Conservation (phyloP, 345 rosid species). For the Anacardium occidentale region DNA sequence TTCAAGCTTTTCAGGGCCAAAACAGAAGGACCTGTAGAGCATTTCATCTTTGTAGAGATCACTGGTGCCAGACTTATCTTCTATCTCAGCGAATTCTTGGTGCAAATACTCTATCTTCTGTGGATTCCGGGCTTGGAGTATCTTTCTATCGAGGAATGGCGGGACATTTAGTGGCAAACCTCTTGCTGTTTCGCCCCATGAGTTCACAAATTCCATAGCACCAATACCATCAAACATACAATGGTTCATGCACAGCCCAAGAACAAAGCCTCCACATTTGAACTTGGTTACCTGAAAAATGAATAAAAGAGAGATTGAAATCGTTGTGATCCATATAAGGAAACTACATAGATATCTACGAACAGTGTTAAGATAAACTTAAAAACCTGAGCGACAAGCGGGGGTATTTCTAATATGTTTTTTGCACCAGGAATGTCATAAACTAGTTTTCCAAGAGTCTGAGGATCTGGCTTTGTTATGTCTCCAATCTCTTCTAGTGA, state of each 20-base stretch:
- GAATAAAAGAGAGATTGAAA: not conserved
- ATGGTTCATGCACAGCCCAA: constrained; percentile 74
- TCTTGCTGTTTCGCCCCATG: constrained; percentile 81
- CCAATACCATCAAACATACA: constrained; percentile 88
- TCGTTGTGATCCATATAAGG: not conserved
- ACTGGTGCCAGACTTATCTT: constrained; percentile 45
- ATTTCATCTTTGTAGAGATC: constrained; percentile 54
- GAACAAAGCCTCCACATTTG: constrained; percentile 75
- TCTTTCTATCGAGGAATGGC: constrained; percentile 58
- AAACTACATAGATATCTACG: too few species aligned
- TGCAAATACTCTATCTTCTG: constrained; percentile 55
- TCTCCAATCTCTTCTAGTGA: constrained; percentile 68
- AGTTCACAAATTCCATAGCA: constrained; percentile 84
- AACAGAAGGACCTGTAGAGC: constrained; percentile 67
- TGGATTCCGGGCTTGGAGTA: constrained; percentile 55
- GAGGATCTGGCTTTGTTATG: constrained; percentile 75
- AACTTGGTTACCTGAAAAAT: constrained; percentile 66
- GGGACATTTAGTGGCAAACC: constrained; percentile 55
- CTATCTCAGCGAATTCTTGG: constrained; percentile 66
- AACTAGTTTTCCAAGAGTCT: constrained; percentile 73
- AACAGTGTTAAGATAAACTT: too few species aligned
- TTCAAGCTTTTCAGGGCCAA: constrained; percentile 63
- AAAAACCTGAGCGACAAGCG: constrained; percentile 82
- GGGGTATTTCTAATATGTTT: constrained; percentile 86
- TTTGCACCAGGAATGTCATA: constrained; percentile 78